Evolutionary conservation across 257 asterid genomes (phyloP), one percentile per base, ranked within the genome.

Genomic region (Salvia hispanica): DNA sequence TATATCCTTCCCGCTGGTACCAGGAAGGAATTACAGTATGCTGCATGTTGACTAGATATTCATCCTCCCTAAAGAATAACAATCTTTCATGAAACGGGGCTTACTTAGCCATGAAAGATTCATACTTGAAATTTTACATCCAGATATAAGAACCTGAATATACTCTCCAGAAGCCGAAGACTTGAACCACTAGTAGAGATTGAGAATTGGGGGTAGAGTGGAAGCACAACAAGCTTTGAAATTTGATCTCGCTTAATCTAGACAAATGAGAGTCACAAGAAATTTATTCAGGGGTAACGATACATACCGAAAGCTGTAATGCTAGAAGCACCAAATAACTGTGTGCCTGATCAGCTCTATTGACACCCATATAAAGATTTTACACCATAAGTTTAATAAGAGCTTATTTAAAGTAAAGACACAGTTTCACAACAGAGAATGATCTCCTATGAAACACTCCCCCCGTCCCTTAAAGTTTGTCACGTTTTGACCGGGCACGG

Each of bases 1-100:
- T 91, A 69, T 91, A 94, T 66, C 99, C 99, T 87, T 86, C 92
- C 37, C 99, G 92, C 82, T 94, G 99, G 76, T 94, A 94, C 99
- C 99, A 94, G 61, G 99, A 94, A 73, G 99, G 99, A 76, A 94
- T 94, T 48, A 94, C 99, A 18, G 99, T 91, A 82, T 94, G 99
- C 84, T 94, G 97, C 99, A 94, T 94, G 83, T 91, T 94, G 57
- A 94, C 91, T 21, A 94, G 95, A 84, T 94, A 94, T 60, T 88
- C 96, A 67, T 94, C 99, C 91, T 88, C 96, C 95, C 99, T 94
- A 74, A 48, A 72, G 58, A 54, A 36, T 31, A 75, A 72, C 71
- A 73, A 72, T 69, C 65, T 71, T 71, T 15, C 78, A 61, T 71
- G 66, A 74, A 72, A 74, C 61, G 48, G 55, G 46, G 55, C 60